A percentile compares a stretch with the other conserved stretches of the same genome.
Evolutionary conservation across 2,329 filamentous ascomycete species (phyloP).

Genomic region (Cordyceps fumosorosea): DNA sequence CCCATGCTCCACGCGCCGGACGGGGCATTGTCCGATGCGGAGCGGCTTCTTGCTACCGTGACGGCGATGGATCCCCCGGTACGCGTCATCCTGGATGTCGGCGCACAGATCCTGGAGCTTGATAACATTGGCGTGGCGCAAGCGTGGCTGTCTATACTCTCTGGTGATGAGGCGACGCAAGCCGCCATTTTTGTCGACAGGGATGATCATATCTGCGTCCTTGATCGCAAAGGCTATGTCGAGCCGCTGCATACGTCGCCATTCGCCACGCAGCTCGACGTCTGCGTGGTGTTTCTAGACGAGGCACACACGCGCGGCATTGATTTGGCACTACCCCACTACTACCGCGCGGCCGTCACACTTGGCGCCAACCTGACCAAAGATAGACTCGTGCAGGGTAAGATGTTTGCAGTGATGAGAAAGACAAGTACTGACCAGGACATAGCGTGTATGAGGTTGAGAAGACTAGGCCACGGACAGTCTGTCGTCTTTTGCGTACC

Average conservation of each 20-base stretch:
- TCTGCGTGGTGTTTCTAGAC: slow-evolving; percentile 62
- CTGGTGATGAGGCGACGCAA: slow-evolving; percentile 11
- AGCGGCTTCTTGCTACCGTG: slow-evolving; percentile 32
- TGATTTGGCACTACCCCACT: slow-evolving; percentile 53
- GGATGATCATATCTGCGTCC: slow-evolving; percentile 46
- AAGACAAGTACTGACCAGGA: slow-evolving; percentile 11
- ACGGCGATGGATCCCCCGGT: slow-evolving; percentile 23
- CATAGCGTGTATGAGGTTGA: slow-evolving; percentile 61
- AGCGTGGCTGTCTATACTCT: slow-evolving; percentile 40
- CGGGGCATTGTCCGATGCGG: slow-evolving; percentile 22
- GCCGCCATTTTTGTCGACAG: slow-evolving; percentile 51
- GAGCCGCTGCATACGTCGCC: slow-evolving; percentile 52
- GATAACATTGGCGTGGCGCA: slow-evolving; percentile 47
- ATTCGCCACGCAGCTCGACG: slow-evolving; percentile 47
- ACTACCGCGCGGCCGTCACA: slow-evolving; percentile 60
- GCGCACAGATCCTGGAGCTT: slow-evolving; percentile 61
- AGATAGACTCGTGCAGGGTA: slow-evolving; percentile 62
- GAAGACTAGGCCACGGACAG: slow-evolving; percentile 61
- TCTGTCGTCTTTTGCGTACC: slow-evolving; percentile 56
- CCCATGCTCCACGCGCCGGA: neutral
- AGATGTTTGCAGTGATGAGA: slow-evolving; percentile 14
- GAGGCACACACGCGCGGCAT: slow-evolving; percentile 65
- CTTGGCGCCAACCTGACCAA: slow-evolving; percentile 60
- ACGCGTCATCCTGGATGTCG: slow-evolving; percentile 63
- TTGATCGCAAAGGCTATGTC: slow-evolving; percentile 39